phyloP scores from a whole-genome alignment of 78 protist genomes.

The Dictyostelium firmibasis region DNA sequence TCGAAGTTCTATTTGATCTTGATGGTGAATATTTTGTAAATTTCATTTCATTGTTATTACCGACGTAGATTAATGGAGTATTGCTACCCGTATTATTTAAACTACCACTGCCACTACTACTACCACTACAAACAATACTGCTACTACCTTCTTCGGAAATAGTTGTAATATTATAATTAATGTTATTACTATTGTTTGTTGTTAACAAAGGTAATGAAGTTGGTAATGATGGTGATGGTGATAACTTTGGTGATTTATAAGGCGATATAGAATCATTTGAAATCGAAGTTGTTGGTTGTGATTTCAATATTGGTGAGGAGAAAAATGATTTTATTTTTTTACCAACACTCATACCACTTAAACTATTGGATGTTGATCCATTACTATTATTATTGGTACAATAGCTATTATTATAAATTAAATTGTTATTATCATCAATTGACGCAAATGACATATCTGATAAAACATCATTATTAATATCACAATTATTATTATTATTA shows the following conservation, averaged over 20 bases:
- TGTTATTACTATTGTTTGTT: neutral
- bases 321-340: neutral
- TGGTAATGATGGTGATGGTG: neutral
- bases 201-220: neutral
- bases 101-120: neutral
- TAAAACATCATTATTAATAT: neutral
- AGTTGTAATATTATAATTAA: neutral
- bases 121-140: neutral
- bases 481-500: neutral
- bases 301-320: neutral
- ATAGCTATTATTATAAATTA: too few species aligned
- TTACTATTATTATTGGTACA: neutral
- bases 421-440: neutral
- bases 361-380: neutral
- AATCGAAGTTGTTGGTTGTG: neutral
- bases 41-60: neutral
- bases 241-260: neutral
- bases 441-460: neutral
- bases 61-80: neutral
- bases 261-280: neutral
- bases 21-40: neutral
- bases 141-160: neutral
- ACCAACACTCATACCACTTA: neutral
- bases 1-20: neutral
- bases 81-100: neutral